These are phyloP conservation scores for Plenodomus biglobosus DNA, from an alignment of 2,329 filamentous ascomycete genomes.

Conservation along the genomic window DNA sequence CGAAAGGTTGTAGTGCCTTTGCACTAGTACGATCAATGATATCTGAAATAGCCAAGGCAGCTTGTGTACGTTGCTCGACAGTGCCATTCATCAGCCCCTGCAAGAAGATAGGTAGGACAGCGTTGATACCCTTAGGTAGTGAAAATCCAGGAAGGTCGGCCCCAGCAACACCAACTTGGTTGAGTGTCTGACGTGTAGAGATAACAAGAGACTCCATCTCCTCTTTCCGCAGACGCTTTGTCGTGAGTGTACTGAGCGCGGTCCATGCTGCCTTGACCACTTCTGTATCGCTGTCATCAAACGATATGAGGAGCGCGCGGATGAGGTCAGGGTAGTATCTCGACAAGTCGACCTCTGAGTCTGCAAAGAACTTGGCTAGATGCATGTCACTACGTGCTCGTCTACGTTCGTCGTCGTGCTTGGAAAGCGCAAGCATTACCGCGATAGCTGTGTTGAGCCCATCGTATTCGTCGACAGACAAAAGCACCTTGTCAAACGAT, in stretches of 20 bases:
- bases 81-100: slow-evolving; percentile 98
- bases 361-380: slow-evolving; percentile 81
- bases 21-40: slow-evolving; percentile 90
- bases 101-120: slow-evolving; percentile 92
- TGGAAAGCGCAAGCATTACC: slow-evolving; percentile 81
- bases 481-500: slow-evolving; percentile 85
- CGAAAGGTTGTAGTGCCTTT: slow-evolving; percentile 86
- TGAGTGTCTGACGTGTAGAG: slow-evolving; percentile 82
- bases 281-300: slow-evolving; percentile 79
- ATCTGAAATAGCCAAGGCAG: slow-evolving; percentile 91
- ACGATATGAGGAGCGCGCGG: slow-evolving; percentile 83
- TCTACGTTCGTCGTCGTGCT: slow-evolving; percentile 88
- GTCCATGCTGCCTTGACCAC: slow-evolving; percentile 91
- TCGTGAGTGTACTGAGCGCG: slow-evolving; percentile 76
- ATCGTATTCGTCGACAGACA: slow-evolving; percentile 94
- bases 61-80: slow-evolving; percentile 85
- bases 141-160: slow-evolving; percentile 82
- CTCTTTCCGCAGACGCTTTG: slow-evolving; percentile 87
- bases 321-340: slow-evolving; percentile 96
- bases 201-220: slow-evolving; percentile 93
- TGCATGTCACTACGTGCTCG: slow-evolving; percentile 77
- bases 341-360: slow-evolving; percentile 83
- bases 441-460: slow-evolving; percentile 96
- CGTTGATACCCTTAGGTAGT: slow-evolving; percentile 94
- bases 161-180: slow-evolving; percentile 85